Evolutionary conservation across 1,284 basidiomycete species (phyloP).

Genomic region (Ceratobasidium sp.): DNA sequence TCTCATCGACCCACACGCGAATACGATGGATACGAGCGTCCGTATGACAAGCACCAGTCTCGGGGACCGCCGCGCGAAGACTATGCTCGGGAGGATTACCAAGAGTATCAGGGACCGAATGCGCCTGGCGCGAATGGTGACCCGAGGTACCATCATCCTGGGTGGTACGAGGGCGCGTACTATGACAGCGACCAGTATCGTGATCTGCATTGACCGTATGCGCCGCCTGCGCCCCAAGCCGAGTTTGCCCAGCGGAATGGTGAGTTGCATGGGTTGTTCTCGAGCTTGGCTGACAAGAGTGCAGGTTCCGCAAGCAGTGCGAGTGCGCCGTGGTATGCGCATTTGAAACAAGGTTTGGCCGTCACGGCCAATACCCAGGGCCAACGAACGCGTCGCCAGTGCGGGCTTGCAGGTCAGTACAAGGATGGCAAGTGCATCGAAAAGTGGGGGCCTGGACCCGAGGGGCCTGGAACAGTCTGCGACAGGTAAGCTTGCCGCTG

Average conservation of each 20-base stretch:
- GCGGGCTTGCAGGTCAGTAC: slow-evolving; percentile 75
- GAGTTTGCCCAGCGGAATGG: slow-evolving; percentile 31
- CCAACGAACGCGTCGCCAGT: slow-evolving; percentile 80
- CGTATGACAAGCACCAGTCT: neutral
- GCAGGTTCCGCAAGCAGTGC: slow-evolving; percentile 11
- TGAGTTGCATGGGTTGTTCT: neutral
- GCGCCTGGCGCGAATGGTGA: slow-evolving; percentile 16
- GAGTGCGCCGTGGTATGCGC: slow-evolving; percentile 32
- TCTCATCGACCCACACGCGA: slow-evolving; percentile 2
- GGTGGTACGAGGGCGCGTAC: neutral
- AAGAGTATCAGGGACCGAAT: slow-evolving; percentile 18
- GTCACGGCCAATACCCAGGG: slow-evolving; percentile 69
- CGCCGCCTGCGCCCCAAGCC: neutral
- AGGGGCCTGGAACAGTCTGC: slow-evolving; percentile 85
- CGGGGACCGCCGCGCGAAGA: neutral
- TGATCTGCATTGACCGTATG: neutral
- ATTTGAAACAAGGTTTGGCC: slow-evolving; percentile 20
- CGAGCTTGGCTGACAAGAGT: neutral
- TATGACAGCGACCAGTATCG: slow-evolving; percentile 19
- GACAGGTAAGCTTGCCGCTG: slow-evolving; percentile 67
- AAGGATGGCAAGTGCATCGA: slow-evolving; percentile 88
- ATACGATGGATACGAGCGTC: neutral
- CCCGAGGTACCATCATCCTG: slow-evolving; percentile 7
- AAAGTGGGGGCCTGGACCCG: slow-evolving; percentile 87
- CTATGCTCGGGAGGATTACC: slow-evolving; percentile 6